Evolutionary conservation across 2,329 filamentous ascomycete species (phyloP).

Genomic region (Setomelanomma holmii): DNA sequence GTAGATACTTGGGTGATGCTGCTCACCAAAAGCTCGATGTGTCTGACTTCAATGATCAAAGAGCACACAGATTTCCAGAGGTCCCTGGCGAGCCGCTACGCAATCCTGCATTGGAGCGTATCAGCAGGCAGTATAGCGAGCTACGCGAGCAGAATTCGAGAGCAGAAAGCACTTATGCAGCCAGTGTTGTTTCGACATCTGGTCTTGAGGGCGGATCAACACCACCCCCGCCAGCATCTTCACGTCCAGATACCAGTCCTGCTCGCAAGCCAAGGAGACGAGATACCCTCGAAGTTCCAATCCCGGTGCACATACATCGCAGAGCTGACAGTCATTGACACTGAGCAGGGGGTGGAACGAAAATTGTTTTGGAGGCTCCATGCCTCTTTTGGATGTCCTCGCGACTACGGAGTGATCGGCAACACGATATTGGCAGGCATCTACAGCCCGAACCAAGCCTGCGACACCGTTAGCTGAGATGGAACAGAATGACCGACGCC

Average conservation of each 20-base stretch:
- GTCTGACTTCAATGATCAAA: slow-evolving; percentile 56
- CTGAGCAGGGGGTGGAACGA: neutral
- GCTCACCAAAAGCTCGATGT: slow-evolving; percentile 55
- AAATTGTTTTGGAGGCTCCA: too few species aligned
- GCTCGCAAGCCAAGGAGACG: slow-evolving; percentile 16
- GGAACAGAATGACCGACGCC: slow-evolving; percentile 38
- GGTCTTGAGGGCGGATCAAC: slow-evolving; percentile 27
- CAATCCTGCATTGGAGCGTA: slow-evolving; percentile 51
- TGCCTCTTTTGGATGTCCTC: too few species aligned
- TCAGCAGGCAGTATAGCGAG: slow-evolving; percentile 52
- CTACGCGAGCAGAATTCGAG: slow-evolving; percentile 50
- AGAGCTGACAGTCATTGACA: slow-evolving; percentile 19
- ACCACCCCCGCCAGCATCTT: slow-evolving; percentile 13
- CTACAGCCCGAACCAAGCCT: slow-evolving; percentile 39
- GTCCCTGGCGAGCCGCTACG: slow-evolving; percentile 62
- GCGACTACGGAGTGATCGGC: too few species aligned
- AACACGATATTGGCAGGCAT: too few species aligned
- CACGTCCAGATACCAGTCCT: slow-evolving; percentile 19
- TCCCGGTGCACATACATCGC: slow-evolving; percentile 15
- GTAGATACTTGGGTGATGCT: slow-evolving; percentile 57
- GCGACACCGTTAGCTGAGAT: slow-evolving; percentile 28
- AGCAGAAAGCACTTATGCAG: slow-evolving; percentile 47
- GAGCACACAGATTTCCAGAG: slow-evolving; percentile 61
- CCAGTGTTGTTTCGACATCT: slow-evolving; percentile 40
- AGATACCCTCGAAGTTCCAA: slow-evolving; percentile 32